These are phyloP conservation scores for Cryptococcus deneoformans DNA, from an alignment of 1,284 basidiomycete species.

Conservation along the genomic window DNA sequence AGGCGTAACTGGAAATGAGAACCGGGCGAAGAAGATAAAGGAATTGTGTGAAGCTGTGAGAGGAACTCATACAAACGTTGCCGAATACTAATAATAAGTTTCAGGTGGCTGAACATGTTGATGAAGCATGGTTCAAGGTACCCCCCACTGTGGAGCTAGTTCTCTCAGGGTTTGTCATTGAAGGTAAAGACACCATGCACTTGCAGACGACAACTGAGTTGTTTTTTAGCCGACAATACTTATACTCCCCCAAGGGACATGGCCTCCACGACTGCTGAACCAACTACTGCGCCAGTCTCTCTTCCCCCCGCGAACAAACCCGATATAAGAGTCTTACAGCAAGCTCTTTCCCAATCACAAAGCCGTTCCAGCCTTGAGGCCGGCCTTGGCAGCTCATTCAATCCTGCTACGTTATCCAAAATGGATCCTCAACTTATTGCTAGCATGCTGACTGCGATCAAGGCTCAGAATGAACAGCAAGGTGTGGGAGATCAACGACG, in stretches of 20 bases:
- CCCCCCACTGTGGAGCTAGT: slow-evolving; percentile 13
- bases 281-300: neutral
- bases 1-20: neutral
- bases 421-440: slow-evolving; percentile 16
- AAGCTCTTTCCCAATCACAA: neutral
- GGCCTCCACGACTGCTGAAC: slow-evolving; percentile 11
- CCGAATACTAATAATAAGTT: neutral
- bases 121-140: slow-evolving; percentile 24
- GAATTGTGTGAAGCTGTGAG: slow-evolving; percentile 16
- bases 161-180: slow-evolving; percentile 18
- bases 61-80: neutral
- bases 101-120: slow-evolving; percentile 10
- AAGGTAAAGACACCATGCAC: neutral
- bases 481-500: slow-evolving; percentile 15
- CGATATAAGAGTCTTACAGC: neutral
- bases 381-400: slow-evolving; percentile 9
- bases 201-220: neutral
- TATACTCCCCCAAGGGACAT: slow-evolving; percentile 11
- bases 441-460: slow-evolving; percentile 15
- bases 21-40: slow-evolving; percentile 8
- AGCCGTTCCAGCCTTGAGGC: neutral
- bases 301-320: neutral
- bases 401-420: slow-evolving; percentile 1
- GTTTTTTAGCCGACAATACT: neutral
- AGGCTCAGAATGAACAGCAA: slow-evolving; percentile 8